Base-by-base conservation (phyloP, 805 yeast species). In the Lachancea fermentati region DNA sequence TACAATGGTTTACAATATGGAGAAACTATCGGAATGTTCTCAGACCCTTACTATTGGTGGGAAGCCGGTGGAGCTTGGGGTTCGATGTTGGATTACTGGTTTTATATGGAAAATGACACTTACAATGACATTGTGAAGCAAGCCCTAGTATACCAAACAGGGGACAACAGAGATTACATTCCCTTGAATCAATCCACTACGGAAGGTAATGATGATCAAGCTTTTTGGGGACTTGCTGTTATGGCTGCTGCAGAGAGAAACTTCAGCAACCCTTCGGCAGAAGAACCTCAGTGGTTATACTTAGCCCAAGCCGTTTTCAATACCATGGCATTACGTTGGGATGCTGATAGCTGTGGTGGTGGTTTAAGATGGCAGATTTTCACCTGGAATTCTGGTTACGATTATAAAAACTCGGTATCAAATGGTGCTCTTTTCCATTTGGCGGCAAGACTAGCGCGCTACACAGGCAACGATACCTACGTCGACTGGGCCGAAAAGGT, bases 321-420 rank as follows among this genome's bases (percentile, higher is more conserved):
- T 60, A 82, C 95, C 26, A 89, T 91, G 95, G 79, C 85, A 30
- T 65, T 71, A 22, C 76, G 97, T 61, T 91, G 97, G 98, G 96
- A 89, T 61, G 58, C 52, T 3, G 55, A 68, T 41, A 36, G 58
- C 4, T 91, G 98, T 66, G 75, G 71, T 32, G 97, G 98, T 44
- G 97, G 98, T 1, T 66, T 91, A 45, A 73, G 97, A 63, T 91
- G 97, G 97, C 97, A 91, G 68, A 91, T 91, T 55, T 91, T 81
- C 67, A 73, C 81, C 42, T 89, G 96, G 95, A 91, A 91, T 60
- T 73, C 86, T 5, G 98, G 97, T 46, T 91, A 88, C 60, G 84
- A 85, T 61, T 91, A 91, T 65, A 91, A 91, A 63, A 91, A 91
- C 62, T 69, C 96, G 28, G 86, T 89, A 43, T 73, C 94, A n/a